phyloP scores from a whole-genome alignment of 2,329 filamentous ascomycete genomes.

The Colletotrichum cereale region DNA sequence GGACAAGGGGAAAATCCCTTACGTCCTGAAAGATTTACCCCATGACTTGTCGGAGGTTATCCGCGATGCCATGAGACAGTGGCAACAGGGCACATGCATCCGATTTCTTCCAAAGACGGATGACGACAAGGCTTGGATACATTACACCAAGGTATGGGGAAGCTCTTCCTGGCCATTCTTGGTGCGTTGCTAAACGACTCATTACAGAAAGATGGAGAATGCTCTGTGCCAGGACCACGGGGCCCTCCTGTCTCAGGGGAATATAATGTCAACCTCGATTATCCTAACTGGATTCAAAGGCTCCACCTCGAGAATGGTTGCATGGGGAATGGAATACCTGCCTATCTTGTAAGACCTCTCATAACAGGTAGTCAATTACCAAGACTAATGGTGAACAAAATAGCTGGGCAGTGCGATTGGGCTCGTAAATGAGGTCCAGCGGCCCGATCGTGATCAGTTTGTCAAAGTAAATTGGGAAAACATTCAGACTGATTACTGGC shows the following conservation, averaged over 20 bases:
- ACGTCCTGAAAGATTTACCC: conserved; percentile 8
- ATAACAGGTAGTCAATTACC: too few relatives aligned
- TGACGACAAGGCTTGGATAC: not conserved
- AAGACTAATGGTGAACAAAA: not conserved
- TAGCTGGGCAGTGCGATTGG: conserved; percentile 25
- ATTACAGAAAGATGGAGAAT: not conserved
- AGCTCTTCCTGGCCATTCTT: not conserved
- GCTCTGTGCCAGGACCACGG: not conserved
- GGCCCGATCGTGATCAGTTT: conserved; percentile 18
- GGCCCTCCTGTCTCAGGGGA: not conserved
- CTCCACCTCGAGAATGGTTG: not conserved
- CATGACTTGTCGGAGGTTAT: conserved; percentile 15
- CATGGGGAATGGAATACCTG: not conserved
- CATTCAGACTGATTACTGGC: not conserved
- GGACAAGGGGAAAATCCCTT: conserved; percentile 1
- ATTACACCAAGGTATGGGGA: conserved; percentile 17
- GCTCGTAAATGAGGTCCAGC: conserved; percentile 22
- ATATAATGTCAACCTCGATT: not conserved
- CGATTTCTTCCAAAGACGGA: conserved; percentile 15
- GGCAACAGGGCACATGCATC: conserved; percentile 24
- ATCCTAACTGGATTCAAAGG: conserved; percentile 2
- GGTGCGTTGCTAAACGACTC: not conserved
- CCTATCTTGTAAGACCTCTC: not conserved
- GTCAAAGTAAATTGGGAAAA: not conserved
- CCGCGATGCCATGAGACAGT: conserved; percentile 18